Conservation (phyloP, 2,329 filamentous ascomycete species). For the Cryphonectria japonica region DNA sequence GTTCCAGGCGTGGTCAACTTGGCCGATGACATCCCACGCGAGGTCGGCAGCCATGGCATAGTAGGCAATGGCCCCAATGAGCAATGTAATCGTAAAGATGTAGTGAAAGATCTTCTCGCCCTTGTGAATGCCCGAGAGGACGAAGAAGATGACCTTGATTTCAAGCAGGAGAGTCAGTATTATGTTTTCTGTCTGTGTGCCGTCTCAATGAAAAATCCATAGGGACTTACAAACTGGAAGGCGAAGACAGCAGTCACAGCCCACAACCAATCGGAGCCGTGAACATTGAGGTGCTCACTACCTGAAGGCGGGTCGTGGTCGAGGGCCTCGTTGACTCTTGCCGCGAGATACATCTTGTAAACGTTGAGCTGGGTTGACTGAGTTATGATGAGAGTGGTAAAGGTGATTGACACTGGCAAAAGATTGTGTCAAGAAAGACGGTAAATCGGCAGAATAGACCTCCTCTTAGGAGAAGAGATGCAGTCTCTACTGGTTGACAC, state of each 20-base stretch:
- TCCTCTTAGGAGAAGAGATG: background rate
- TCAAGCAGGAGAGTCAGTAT: conserved; percentile 24
- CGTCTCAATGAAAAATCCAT: background rate
- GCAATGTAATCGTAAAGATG: conserved; percentile 52
- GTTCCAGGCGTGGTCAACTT: conserved; percentile 40
- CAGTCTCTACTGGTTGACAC: background rate
- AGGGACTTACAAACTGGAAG: conserved; percentile 48
- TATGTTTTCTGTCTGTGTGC: background rate
- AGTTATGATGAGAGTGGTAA: background rate
- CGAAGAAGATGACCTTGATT: conserved; percentile 48
- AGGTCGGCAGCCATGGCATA: conserved; percentile 57
- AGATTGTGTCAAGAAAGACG: background rate
- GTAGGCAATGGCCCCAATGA: conserved; percentile 55
- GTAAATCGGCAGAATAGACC: background rate
- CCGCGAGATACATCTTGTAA: conserved; percentile 19
- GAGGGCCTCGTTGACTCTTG: conserved; percentile 49
- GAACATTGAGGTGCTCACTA: conserved; percentile 43
- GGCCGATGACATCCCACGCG: conserved; percentile 46
- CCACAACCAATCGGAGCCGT: conserved; percentile 61
- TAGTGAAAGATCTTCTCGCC: conserved; percentile 62
- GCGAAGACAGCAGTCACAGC: conserved; percentile 55
- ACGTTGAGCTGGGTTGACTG: background rate
- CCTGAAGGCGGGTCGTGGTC: conserved; percentile 50
- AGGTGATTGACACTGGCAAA: background rate
- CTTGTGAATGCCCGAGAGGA: conserved; percentile 35